phyloP scores from a whole-genome alignment of 306 rosid genomes.

The Prinsepia uniflora region DNA sequence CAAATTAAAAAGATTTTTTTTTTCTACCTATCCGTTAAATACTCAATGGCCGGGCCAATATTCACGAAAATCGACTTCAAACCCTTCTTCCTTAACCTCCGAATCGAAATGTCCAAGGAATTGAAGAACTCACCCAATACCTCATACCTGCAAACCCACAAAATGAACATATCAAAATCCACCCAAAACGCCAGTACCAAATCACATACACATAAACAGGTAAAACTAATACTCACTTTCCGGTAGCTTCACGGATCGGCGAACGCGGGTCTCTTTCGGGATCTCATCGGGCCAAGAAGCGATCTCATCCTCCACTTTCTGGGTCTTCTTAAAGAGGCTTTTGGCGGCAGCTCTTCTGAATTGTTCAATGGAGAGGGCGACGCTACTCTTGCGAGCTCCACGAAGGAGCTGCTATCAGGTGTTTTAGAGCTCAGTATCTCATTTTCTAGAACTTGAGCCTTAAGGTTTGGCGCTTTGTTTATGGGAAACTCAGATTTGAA shows the following conservation, averaged over 20 bases:
- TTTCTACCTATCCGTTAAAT: conserved; percentile 59
- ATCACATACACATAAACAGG: not conserved
- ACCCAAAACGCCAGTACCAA: not conserved
- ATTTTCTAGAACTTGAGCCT: conserved; percentile 7
- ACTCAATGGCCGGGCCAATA: conserved; percentile 46
- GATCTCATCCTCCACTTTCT: conserved; percentile 2
- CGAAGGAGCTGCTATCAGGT: conserved; percentile 38
- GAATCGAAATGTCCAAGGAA: conserved; percentile 50
- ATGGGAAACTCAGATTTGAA: conserved; percentile 40
- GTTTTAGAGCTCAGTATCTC: conserved; percentile 40
- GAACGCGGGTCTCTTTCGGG: conserved; percentile 11
- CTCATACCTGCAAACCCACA: conserved; percentile 46
- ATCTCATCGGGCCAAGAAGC: conserved; percentile 22
- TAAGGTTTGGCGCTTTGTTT: conserved; percentile 25
- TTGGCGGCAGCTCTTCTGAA: conserved; percentile 40
- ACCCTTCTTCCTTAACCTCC: conserved; percentile 44
- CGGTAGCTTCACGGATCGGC: conserved; percentile 34
- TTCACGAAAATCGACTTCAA: conserved; percentile 37
- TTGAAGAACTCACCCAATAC: conserved; percentile 49
- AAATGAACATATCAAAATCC: not conserved
- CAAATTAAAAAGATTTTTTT: not conserved
- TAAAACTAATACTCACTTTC: conserved; percentile 35
- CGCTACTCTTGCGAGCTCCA: conserved; percentile 42
- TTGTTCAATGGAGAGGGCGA: conserved; percentile 42
- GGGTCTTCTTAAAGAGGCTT: conserved; percentile 29